These are phyloP conservation scores for Colletotrichum paranaense DNA, from an alignment of 2,329 filamentous ascomycete species.

Conservation along the genomic window DNA sequence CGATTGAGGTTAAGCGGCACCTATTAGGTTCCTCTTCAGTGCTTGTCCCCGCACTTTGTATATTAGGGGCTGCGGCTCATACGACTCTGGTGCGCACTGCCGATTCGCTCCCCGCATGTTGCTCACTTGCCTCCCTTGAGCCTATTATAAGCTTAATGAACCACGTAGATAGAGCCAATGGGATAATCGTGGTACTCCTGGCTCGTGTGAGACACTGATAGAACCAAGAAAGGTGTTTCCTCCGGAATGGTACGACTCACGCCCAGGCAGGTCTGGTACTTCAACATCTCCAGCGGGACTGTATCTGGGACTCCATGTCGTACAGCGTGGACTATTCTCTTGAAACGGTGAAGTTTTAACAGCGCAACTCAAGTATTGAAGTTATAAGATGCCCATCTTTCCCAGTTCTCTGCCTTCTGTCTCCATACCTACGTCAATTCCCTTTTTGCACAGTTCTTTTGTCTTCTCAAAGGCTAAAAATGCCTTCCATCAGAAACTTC, in stretches of 20 bases:
- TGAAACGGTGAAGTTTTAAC: no score
- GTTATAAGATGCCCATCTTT: background rate
- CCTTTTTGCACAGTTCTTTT: no score
- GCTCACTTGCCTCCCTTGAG: constrained; percentile 16
- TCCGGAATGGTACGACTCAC: background rate
- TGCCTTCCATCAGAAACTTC: constrained; percentile 20
- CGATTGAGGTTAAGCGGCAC: background rate
- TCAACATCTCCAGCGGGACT: background rate
- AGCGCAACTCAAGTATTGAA: background rate
- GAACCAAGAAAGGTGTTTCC: background rate
- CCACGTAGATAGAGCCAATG: background rate
- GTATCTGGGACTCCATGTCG: background rate
- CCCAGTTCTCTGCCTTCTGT: background rate
- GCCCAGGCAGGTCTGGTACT: background rate
- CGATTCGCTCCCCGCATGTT: constrained; percentile 1
- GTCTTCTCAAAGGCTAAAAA: background rate
- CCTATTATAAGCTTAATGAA: constrained; percentile 18
- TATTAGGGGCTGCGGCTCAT: background rate
- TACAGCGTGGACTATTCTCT: background rate
- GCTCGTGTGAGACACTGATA: background rate
- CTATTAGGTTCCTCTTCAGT: background rate
- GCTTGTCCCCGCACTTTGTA: constrained; percentile 2
- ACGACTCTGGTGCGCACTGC: background rate
- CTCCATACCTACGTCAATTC: background rate
- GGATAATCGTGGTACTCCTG: background rate